Evolutionary conservation across 768 basidiomycete species (phyloP).

Genomic region (Fibroporia radiculosa): DNA sequence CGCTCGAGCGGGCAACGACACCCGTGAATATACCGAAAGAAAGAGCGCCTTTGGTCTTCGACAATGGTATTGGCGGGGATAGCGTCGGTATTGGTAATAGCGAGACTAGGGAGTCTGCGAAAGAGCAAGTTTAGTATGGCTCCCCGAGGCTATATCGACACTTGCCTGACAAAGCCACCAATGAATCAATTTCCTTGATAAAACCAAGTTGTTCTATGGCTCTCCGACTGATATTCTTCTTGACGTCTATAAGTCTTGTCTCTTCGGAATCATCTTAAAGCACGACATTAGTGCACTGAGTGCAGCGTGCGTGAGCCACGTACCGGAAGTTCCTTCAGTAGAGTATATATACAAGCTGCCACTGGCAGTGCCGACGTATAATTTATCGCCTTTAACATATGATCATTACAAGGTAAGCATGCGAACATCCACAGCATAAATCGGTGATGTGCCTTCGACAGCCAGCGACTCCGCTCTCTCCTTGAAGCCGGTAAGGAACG

Average conservation of each 20-base stretch:
- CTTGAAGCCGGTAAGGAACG: constrained; percentile 32
- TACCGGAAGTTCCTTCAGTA: constrained; percentile 33
- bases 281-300: constrained; percentile 1
- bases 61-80: constrained; percentile 59
- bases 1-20: constrained; percentile 36
- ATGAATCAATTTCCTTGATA: constrained; percentile 77
- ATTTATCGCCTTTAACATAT: constrained; percentile 34
- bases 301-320: constrained; percentile 8
- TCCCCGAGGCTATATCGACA: background rate
- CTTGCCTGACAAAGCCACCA: constrained; percentile 80
- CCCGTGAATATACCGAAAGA: constrained; percentile 72
- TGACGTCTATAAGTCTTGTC: constrained; percentile 50
- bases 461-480: constrained; percentile 40
- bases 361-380: constrained; percentile 56
- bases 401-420: constrained; percentile 1
- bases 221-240: constrained; percentile 54
- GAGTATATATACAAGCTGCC: constrained; percentile 51
- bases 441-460: constrained; percentile 38
- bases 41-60: constrained; percentile 73
- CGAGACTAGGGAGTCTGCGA: constrained; percentile 63
- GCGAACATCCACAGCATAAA: constrained; percentile 1
- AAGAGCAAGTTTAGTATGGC: background rate
- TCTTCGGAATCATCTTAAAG: constrained; percentile 23
- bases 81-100: constrained; percentile 72
- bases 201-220: constrained; percentile 86